Conservation (phyloP, 2,329 filamentous ascomycete species). For the Dothistroma pini region DNA sequence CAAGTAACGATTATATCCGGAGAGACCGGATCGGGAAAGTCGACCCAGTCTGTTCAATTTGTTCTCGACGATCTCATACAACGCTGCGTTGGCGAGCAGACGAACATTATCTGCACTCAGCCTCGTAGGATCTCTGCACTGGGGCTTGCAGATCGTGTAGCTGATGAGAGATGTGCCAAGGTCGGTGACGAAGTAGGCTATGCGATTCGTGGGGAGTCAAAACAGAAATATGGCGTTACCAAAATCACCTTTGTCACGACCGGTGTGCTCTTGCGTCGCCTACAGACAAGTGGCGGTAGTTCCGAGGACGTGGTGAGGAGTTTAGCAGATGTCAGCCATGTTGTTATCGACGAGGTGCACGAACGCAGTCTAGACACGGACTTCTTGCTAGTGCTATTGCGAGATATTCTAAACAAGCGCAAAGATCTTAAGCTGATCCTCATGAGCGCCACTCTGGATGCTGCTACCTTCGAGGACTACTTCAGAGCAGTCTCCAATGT, state of each 20-base stretch:
- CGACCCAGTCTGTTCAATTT: constrained; percentile 95
- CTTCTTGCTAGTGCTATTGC: constrained; percentile 81
- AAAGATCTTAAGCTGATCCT: constrained; percentile 84
- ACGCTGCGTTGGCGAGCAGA: constrained; percentile 67
- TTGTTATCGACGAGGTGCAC: constrained; percentile 96
- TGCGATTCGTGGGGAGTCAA: constrained; percentile 85
- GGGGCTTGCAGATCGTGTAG: constrained; percentile 88
- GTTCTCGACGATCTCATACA: constrained; percentile 86
- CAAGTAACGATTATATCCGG: constrained; percentile 96
- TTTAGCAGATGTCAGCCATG: constrained; percentile 84
- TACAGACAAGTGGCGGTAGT: constrained; percentile 84
- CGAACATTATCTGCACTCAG: constrained; percentile 94
- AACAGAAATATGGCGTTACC: constrained; percentile 64
- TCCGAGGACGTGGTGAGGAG: constrained; percentile 77
- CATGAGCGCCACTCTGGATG: constrained; percentile 96
- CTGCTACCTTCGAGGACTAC: constrained; percentile 77
- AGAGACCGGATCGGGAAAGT: constrained; percentile 95
- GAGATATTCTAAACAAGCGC: constrained; percentile 71
- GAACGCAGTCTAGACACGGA: constrained; percentile 93
- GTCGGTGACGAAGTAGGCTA: constrained; percentile 91
- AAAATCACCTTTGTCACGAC: constrained; percentile 96
- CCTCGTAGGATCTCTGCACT: constrained; percentile 91
- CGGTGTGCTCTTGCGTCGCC: constrained; percentile 79
- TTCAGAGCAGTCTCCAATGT: constrained; percentile 60
- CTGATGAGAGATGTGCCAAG: constrained; percentile 77